phyloP scores from a whole-genome alignment of 345 rosid species.

The Arabis alpina region DNA sequence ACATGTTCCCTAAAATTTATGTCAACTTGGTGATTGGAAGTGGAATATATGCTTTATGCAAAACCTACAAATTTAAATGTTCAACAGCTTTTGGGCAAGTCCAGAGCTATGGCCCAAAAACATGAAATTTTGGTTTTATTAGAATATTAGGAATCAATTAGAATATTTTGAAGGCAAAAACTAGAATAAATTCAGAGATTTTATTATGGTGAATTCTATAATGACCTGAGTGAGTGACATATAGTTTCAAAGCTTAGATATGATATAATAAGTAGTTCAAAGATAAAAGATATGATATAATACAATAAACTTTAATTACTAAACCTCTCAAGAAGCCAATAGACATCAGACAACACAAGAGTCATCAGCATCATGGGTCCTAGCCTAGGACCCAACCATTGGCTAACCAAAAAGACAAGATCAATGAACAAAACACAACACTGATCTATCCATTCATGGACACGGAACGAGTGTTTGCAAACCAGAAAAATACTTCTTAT shows the following conservation, averaged over 20 bases:
- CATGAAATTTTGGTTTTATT: background rate
- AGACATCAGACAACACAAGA: constrained; percentile 5
- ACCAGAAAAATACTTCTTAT: background rate
- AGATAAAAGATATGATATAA: background rate
- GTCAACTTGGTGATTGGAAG: background rate
- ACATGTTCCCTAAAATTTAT: background rate
- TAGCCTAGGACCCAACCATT: constrained; percentile 21
- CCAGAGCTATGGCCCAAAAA: background rate
- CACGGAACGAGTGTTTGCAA: background rate
- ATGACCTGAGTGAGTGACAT: constrained; percentile 5
- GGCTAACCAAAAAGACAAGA: constrained; percentile 4
- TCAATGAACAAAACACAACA: constrained; percentile 8
- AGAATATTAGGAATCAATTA: background rate
- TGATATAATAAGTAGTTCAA: background rate
- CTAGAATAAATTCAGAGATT: background rate
- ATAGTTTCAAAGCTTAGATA: constrained; percentile 5
- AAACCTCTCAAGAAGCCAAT: constrained; percentile 17
- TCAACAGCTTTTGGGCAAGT: background rate
- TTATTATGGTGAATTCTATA: background rate
- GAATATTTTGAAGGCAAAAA: background rate
- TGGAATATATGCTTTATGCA: constrained; percentile 1
- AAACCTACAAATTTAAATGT: too few species aligned
- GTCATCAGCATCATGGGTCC: constrained; percentile 25
- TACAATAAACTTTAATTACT: background rate
- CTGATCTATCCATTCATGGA: constrained; percentile 8